Evolutionary conservation across 768 basidiomycete genomes (phyloP).

Genomic region (Tylopilus vinaceipallidus): DNA sequence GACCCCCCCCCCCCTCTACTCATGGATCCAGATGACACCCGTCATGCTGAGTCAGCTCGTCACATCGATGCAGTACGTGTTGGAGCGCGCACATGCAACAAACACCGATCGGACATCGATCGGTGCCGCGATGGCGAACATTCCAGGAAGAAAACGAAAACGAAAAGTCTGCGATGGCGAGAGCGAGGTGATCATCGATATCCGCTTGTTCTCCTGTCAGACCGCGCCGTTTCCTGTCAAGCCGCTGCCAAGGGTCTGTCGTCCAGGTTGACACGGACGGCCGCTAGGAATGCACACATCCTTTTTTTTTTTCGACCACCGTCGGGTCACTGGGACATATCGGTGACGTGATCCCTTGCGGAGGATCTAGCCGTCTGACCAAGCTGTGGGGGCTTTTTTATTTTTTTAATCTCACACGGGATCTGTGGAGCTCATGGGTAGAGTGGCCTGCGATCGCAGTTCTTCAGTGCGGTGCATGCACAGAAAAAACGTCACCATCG

Average conservation of each 20-base stretch:
- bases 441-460: too few relatives aligned
- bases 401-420: not conserved
- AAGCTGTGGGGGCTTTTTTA: not conserved
- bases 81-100: not conserved
- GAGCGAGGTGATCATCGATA: not conserved
- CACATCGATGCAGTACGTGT: not conserved
- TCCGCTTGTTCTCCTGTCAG: not conserved
- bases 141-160: too few relatives aligned
- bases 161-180: not conserved
- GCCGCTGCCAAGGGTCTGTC: slow-evolving; percentile 12
- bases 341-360: too few relatives aligned
- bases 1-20: too few relatives aligned
- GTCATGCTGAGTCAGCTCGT: not conserved
- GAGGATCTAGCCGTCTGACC: not conserved
- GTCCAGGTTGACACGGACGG: not conserved
- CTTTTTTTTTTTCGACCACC: too few relatives aligned
- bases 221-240: not conserved
- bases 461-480: too few relatives aligned
- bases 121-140: not conserved
- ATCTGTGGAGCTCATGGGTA: too few relatives aligned
- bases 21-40: not conserved
- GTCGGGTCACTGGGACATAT: too few relatives aligned
- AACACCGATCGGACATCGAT: slow-evolving; percentile 9
- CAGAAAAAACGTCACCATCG: not conserved
- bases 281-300: slow-evolving; percentile 5